A percentile compares a stretch with the other conserved stretches of the same genome.
These are phyloP conservation scores for Malassezia furfur DNA, from an alignment of 1,284 basidiomycete species.

Conservation along the genomic window DNA sequence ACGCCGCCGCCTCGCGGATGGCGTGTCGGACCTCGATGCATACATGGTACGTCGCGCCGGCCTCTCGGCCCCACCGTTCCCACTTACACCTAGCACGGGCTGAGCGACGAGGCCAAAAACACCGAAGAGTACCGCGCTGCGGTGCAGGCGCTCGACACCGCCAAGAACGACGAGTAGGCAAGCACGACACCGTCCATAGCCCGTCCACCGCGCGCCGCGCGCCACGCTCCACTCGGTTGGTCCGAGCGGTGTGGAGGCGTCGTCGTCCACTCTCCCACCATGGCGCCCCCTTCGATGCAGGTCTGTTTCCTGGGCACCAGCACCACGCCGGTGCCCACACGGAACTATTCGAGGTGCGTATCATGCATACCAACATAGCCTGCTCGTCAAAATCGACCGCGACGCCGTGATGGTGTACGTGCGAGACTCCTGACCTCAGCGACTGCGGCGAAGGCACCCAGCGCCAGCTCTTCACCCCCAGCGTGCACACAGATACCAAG, in stretches of 20 bases:
- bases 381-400: conserved; percentile 36
- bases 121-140: background rate
- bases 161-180: background rate
- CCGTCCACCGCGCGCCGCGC: background rate
- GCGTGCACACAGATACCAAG: conserved; percentile 32
- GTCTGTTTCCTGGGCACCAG: conserved; percentile 43
- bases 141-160: background rate
- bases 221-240: background rate
- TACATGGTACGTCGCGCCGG: conserved; percentile 7
- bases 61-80: background rate
- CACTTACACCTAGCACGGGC: background rate
- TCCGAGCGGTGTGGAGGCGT: conserved; percentile 7
- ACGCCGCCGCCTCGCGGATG: conserved; percentile 8
- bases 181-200: background rate
- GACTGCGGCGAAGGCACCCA: conserved; percentile 47
- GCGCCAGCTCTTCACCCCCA: conserved; percentile 28
- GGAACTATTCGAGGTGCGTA: conserved; percentile 39
- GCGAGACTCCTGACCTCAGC: background rate
- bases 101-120: background rate
- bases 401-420: conserved; percentile 34
- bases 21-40: conserved; percentile 1
- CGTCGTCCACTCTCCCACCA: conserved; percentile 1
- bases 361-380: conserved; percentile 1
- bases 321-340: conserved; percentile 33
- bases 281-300: conserved; percentile 28